Base-by-base conservation (phyloP, 495 filamentous ascomycete species). In the Neurospora tetrasperma region DNA sequence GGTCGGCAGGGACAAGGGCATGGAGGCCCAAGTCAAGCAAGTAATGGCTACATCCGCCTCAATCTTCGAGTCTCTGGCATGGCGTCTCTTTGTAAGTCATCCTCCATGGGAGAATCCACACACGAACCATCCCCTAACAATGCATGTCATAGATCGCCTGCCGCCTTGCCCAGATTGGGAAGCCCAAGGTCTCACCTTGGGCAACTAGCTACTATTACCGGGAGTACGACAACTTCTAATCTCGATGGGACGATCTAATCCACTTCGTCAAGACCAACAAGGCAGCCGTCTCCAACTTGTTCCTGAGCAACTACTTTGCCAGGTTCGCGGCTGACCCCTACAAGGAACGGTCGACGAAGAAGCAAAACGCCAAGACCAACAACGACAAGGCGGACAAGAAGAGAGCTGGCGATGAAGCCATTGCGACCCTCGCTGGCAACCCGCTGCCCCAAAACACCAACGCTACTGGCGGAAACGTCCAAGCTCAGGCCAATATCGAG, bases 41-140 rank as follows among this genome's bases (percentile, higher is more conserved):
- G 43, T 44, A 0, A 0, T 1, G 1, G 18, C 6, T 0, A 44
- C 43, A 44, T 44, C 43, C 0, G 43, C 43, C 0, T n/a, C 18
- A 0, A 18, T 44, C 2, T 44, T n/a, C 3, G 16, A 44, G 3
- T n/a, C 43, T 9, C 0, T 44, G 18, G 43, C 43, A 8, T 44
- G 43, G 43, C 43, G 18, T 3, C 18, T 44, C 1, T 44, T n/a
- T 3, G 43, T 44, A 44, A 44, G 43, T n/a, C 2, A 44, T 2
- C 7, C 16, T 3, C 42, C 6, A 16, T 44, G 0, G 0, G 5
- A n/a, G 2, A 44, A 3, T 7, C 0, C 2, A 3, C 3, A 2
- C 16, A 8, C 0, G 16, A 44, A 44, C 0, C 0, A 9, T n/a
- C 42, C 8, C 5, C 42, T 44, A 44, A 44, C 42, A 5, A 44